Evolutionary conservation across 1,284 basidiomycete species (phyloP), one percentile per base, ranked within the genome.

Genomic region (Melampsora americana): DNA sequence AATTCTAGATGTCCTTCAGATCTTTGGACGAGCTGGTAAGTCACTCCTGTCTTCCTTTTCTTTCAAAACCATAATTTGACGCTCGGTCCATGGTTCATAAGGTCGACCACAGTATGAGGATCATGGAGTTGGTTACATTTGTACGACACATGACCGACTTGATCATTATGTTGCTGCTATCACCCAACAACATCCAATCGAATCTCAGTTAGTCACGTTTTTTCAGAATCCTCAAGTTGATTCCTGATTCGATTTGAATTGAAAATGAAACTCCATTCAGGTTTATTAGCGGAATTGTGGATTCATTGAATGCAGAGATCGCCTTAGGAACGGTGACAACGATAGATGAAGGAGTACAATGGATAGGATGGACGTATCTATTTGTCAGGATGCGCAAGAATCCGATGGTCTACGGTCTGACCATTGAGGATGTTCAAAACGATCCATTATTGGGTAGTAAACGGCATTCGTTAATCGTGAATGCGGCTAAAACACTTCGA

Each of bases 321-420:
- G 87, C 95, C 1, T 87, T 99, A 0, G 96, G 96, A 1, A 98
- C 96, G 0, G 96, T 99, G 14, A 87, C 92, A 2, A 96, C 89
- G 79, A 87, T 91, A 28, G 85, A 87, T 72, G 96, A 99, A 82
- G 96, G 90, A 18, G 89, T 97, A 7, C 90, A 90, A 77, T 99
- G 96, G 97, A 86, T 99, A 60, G 92, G 95, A 14, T 99, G 97
- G 82, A 99, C 96, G 0, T 99, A 98, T 83, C 87, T 99, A 30
- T 95, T 93, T 81, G 95, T 98, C 1, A 88, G 96, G 61, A 96
- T 99, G 93, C 87, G 89, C 70, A 92, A 91, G 82, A 96, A 96
- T 79, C 96, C 95, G 0, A 88, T 91, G 79, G 86, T 92, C 69
- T 99, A 99, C 81, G 94, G 93, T n/a, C 90, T 99, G 82, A 84